Conservation (phyloP, 164 flowering plant species). For the Umbellularia californica region DNA sequence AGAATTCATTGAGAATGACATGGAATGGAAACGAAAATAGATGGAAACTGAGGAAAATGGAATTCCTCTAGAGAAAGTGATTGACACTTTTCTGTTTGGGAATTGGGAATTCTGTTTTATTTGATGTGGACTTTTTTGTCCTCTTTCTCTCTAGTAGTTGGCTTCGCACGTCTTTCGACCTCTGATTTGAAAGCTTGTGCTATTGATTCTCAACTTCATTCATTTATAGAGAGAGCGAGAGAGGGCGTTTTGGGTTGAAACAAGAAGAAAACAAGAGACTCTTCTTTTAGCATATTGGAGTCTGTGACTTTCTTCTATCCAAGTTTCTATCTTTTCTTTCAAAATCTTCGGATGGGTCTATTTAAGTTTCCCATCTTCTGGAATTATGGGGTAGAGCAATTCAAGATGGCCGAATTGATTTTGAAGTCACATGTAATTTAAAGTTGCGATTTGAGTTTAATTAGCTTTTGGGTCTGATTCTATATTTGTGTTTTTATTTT, state of each 20-base stretch:
- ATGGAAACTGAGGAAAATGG: no score
- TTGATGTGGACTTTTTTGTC: not conserved
- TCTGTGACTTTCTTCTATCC: not conserved
- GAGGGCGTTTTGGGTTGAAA: not conserved
- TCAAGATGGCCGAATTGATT: not conserved
- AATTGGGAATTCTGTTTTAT: not conserved
- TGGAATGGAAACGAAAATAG: no score
- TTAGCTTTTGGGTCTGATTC: not conserved
- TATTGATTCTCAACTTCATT: not conserved
- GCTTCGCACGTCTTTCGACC: not conserved
- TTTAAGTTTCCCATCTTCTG: not conserved
- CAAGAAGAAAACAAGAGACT: not conserved
- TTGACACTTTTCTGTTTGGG: not conserved
- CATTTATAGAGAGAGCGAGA: not conserved
- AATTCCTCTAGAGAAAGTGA: no score
- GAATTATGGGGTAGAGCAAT: not conserved
- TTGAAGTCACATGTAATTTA: not conserved
- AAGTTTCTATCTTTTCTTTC: not conserved
- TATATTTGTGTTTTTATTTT: not conserved
- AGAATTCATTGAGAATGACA: no score
- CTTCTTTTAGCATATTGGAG: not conserved
- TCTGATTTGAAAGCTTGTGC: not conserved
- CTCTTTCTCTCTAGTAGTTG: not conserved
- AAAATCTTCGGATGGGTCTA: not conserved
- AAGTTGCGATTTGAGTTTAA: not conserved